Evolutionary conservation across 2,329 filamentous ascomycete genomes (phyloP).

Genomic region (Trichoderma afroharzianum): DNA sequence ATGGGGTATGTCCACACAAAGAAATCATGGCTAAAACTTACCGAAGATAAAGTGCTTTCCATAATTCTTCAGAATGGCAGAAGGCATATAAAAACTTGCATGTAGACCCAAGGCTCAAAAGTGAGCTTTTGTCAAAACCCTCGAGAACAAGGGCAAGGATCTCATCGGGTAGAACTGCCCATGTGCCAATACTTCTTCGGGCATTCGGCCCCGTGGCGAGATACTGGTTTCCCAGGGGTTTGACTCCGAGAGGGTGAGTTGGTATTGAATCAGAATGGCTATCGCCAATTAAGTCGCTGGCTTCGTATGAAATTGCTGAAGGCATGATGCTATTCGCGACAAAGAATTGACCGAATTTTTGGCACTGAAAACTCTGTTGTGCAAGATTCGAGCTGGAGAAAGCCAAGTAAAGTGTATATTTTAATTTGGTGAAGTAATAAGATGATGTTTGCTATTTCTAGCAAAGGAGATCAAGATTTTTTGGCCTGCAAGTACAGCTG

Average conservation of each 20-base stretch:
- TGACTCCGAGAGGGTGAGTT: slow-evolving; percentile 76
- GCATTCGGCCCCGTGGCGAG: slow-evolving; percentile 64
- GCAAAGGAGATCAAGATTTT: not conserved
- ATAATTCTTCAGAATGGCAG: slow-evolving; percentile 78
- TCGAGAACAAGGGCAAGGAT: slow-evolving; percentile 73
- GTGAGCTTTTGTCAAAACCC: slow-evolving; percentile 58
- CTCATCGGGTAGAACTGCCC: slow-evolving; percentile 74
- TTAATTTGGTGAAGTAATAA: not conserved
- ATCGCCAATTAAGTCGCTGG: slow-evolving; percentile 41
- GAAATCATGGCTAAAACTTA: slow-evolving; percentile 49
- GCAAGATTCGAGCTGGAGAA: not conserved
- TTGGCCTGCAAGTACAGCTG: not conserved
- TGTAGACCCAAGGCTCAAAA: slow-evolving; percentile 67
- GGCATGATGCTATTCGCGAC: slow-evolving; percentile 9
- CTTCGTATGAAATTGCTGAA: not conserved
- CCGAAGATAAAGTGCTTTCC: slow-evolving; percentile 81
- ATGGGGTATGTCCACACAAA: not conserved
- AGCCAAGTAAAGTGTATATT: not conserved
- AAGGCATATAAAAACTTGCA: slow-evolving; percentile 88
- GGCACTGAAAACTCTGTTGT: not conserved
- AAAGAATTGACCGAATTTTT: not conserved
- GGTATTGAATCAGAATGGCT: slow-evolving; percentile 50
- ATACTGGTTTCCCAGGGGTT: slow-evolving; percentile 80
- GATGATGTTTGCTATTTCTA: not conserved
- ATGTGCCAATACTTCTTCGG: slow-evolving; percentile 60